Evolutionary conservation across 1,284 basidiomycete genomes (phyloP).

Genomic region (Cutaneotrichosporon sp.): DNA sequence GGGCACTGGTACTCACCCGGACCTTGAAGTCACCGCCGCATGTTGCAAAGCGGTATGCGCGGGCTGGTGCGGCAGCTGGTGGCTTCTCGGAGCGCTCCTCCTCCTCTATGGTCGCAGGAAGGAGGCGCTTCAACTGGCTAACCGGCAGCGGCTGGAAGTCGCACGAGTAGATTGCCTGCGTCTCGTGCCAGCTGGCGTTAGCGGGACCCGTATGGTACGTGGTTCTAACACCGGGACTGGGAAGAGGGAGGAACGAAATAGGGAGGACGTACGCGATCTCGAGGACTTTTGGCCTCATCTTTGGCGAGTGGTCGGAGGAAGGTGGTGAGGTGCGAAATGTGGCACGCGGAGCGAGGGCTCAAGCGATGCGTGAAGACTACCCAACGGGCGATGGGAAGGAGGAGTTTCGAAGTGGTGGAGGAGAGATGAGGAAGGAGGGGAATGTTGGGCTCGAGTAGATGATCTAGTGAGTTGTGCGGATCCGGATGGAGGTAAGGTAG

Average conservation of each 20-base stretch:
- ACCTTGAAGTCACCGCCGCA: conserved; percentile 97
- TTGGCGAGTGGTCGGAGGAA: conserved; percentile 2
- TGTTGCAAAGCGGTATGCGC: conserved; percentile 83
- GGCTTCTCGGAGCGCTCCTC: conserved; percentile 31
- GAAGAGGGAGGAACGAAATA: neutral
- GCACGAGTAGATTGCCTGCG: conserved; percentile 85
- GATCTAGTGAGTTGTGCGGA: neutral
- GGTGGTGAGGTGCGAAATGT: neutral
- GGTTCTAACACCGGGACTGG: neutral
- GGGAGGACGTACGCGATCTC: conserved; percentile 49
- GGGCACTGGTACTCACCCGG: conserved; percentile 63
- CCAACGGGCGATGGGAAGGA: neutral
- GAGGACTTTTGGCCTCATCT: conserved; percentile 52
- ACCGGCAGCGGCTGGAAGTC: conserved; percentile 78
- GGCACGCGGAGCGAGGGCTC: neutral
- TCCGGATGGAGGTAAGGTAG: neutral
- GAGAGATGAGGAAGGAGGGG: neutral
- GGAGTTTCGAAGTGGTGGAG: neutral
- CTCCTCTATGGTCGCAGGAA: conserved; percentile 43
- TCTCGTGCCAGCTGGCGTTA: conserved; percentile 72
- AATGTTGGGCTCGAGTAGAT: neutral
- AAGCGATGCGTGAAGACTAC: neutral
- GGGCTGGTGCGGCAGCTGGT: conserved; percentile 44
- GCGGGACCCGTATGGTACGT: neutral
- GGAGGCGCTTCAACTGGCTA: conserved; percentile 54